Evolutionary conservation across 2,329 filamentous ascomycete genomes (phyloP), one percentile per base, ranked within the genome.

Genomic region (Cladophialophora immunda): DNA sequence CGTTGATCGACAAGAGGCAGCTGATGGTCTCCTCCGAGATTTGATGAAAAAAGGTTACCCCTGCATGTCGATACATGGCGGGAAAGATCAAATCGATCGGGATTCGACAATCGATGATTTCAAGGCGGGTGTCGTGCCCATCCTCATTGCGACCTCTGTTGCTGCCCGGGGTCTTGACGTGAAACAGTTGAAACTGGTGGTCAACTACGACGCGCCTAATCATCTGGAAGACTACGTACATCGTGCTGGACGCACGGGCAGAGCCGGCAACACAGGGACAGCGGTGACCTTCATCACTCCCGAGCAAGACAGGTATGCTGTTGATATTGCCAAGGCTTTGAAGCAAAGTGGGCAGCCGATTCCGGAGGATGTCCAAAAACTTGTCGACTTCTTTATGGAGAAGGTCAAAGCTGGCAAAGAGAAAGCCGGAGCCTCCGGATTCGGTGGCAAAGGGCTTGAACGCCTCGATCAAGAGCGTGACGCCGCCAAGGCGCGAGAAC

Each of bases 121-220:
- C 85, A 98, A 97, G 80, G 91, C 90, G 73, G 95, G 95, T 64
- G 87, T 94, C 52, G 88, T 96, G 56, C 94, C 94, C 0, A 91
- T 99, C 64, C 84, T 99, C 76, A 91, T 98, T 75, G 95, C 95
- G 11, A 99, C 95, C 0, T 97, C 94, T 11, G 93, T 99, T 66
- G 95, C 95, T 45, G 95, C 95, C 58, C 92, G 95, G 78, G 95
- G 95, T 68, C 84, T 99, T 47, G 95, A 99, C 77, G 94, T 99
- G 53, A 97, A 97, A 80, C 93, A 97, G 77, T 85, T 99, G 36
- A 97, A 96, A 78, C 86, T 98, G 34, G 95, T 99, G 8, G 90
- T 99, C 80, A 73, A 73, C 61, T 73, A 71, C 60, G 71, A 73
- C 45, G 71, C 70, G 4, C 71, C 71, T 15, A 73, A 73, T 65